A percentile compares a stretch with the other conserved stretches of the same genome.
phyloP scores from a whole-genome alignment of 306 rosid species.

The Luffa aegyptiaca region DNA sequence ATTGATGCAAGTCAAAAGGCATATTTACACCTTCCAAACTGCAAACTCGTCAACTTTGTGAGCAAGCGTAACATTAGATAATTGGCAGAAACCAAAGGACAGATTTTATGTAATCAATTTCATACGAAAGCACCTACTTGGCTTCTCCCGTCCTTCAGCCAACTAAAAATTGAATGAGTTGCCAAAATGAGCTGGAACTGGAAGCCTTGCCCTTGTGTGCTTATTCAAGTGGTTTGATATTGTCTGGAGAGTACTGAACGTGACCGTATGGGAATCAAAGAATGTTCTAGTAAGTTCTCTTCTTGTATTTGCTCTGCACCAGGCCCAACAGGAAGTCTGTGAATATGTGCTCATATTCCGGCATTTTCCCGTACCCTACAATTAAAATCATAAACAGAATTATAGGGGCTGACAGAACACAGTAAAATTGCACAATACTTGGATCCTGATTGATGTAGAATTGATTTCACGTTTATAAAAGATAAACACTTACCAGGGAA shows the following conservation, averaged over 20 bases:
- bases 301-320: constrained; percentile 45
- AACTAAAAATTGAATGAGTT: background rate
- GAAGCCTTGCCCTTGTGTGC: background rate
- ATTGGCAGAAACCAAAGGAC: background rate
- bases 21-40: constrained; percentile 8
- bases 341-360: constrained; percentile 85
- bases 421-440: background rate
- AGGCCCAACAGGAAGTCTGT: constrained; percentile 78
- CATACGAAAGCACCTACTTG: background rate
- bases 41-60: constrained; percentile 1
- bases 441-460: background rate
- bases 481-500: constrained; percentile 57
- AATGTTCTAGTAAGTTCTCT: constrained; percentile 19
- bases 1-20: constrained; percentile 2
- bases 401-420: background rate
- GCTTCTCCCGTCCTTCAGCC: background rate
- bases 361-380: constrained; percentile 90
- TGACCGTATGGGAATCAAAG: background rate
- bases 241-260: background rate
- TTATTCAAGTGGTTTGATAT: background rate
- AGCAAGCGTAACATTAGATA: background rate
- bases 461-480: background rate
- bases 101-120: background rate
- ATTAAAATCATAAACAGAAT: background rate
- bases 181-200: background rate